Evolutionary conservation across 352 stramenopile species (phyloP).

Genomic region (Saprolegnia parasitica): DNA sequence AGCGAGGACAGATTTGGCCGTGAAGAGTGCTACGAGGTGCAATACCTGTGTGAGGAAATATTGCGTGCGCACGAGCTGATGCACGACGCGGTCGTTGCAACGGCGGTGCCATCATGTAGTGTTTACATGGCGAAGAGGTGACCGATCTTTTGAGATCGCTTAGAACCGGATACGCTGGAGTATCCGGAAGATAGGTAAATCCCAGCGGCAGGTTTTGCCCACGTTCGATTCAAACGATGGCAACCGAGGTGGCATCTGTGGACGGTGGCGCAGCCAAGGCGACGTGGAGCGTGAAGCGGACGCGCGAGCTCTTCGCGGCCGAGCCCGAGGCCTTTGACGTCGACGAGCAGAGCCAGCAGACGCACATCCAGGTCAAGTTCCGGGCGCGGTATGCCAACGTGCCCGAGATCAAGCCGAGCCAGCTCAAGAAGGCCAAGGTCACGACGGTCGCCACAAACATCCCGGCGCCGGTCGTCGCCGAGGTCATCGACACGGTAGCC

Average conservation of each 20-base stretch:
- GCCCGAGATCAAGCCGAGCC: conserved; percentile 25
- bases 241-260: conserved; percentile 21
- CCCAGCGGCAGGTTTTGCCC: background rate
- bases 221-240: conserved; percentile 18
- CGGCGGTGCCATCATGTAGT: too few relatives aligned
- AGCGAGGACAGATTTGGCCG: too few relatives aligned
- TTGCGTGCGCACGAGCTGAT: too few relatives aligned
- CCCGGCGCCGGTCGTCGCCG: background rate
- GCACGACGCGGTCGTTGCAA: too few relatives aligned
- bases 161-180: background rate
- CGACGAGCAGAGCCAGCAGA: conserved; percentile 21
- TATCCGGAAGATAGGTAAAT: conserved; percentile 2
- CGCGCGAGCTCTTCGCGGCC: conserved; percentile 19
- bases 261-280: conserved; percentile 1
- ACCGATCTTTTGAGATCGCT: too few relatives aligned
- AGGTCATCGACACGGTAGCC: background rate
- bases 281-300: conserved; percentile 25
- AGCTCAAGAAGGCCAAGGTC: conserved; percentile 28
- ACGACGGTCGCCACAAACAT: conserved; percentile 7
- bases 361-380: conserved; percentile 30
- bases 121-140: too few relatives aligned
- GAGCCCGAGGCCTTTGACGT: conserved; percentile 18
- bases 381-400: conserved; percentile 25
- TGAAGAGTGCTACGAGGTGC: too few relatives aligned
- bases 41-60: too few relatives aligned